Evolutionary conservation across 2,329 filamentous ascomycete genomes (phyloP).

Genomic region (Fusarium guadeloupense): DNA sequence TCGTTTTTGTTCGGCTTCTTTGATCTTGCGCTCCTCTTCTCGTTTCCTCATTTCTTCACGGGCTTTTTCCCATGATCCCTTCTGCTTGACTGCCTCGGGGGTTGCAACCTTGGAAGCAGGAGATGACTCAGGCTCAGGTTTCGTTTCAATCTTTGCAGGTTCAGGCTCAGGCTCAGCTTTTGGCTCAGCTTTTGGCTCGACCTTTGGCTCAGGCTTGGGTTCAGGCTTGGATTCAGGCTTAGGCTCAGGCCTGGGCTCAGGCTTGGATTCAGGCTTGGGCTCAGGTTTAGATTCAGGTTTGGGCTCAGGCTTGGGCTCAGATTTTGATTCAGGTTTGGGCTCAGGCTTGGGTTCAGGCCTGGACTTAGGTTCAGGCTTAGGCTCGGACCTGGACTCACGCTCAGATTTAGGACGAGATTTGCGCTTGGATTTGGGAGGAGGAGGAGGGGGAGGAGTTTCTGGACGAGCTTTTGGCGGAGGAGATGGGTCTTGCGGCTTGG

Average conservation of each 20-base stretch:
- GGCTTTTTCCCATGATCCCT: conserved; percentile 72
- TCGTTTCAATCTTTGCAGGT: background rate
- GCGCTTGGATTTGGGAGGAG: too few species aligned
- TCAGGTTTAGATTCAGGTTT: background rate
- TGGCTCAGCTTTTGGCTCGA: too few species aligned
- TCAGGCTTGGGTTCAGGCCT: too few species aligned
- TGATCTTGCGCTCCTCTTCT: conserved; percentile 70
- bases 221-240: too few species aligned
- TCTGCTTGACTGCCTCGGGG: conserved; percentile 48
- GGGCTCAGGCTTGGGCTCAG: conserved; percentile 18
- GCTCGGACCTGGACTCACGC: too few species aligned
- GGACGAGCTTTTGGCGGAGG: conserved; percentile 35
- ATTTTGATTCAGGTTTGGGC: conserved; percentile 29
- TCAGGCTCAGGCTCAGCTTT: too few species aligned
- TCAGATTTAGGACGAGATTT: too few species aligned
- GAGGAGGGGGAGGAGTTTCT: conserved; percentile 32
- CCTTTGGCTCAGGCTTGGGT: too few species aligned
- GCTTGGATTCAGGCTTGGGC: background rate
- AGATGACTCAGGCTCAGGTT: background rate
- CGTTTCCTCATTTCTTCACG: conserved; percentile 71
- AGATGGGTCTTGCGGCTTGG: conserved; percentile 37
- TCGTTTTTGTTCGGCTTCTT: conserved; percentile 68
- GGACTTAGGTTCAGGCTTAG: too few species aligned
- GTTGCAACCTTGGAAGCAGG: conserved; percentile 13
- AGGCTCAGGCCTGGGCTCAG: background rate